Evolutionary conservation across 2,329 filamentous ascomycete genomes (phyloP).

Genomic region (Periconia macrospinosa): DNA sequence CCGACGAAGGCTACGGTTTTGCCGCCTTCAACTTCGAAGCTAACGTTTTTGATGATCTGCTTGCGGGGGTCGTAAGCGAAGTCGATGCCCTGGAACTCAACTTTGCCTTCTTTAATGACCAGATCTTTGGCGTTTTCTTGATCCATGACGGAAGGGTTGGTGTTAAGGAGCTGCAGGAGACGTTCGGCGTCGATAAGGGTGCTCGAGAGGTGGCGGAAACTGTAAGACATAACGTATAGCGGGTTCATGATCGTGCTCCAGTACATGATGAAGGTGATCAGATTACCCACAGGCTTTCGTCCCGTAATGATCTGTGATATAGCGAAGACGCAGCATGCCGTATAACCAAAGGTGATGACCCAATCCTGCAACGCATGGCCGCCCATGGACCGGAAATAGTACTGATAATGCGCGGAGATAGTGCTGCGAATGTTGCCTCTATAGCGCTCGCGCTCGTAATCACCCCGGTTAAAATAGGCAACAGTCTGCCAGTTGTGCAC

Average conservation of each 20-base stretch:
- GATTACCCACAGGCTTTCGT: slow-evolving; percentile 58
- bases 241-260: slow-evolving; percentile 57
- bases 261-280: slow-evolving; percentile 67
- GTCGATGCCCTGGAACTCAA: slow-evolving; percentile 57
- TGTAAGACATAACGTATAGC: slow-evolving; percentile 54
- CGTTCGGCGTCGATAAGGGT: slow-evolving; percentile 68
- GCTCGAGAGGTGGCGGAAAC: slow-evolving; percentile 51
- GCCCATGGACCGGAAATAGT: slow-evolving; percentile 34
- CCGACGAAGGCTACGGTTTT: slow-evolving; percentile 64
- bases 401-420: slow-evolving; percentile 36
- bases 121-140: slow-evolving; percentile 42
- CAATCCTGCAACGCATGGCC: slow-evolving; percentile 48
- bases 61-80: slow-evolving; percentile 61
- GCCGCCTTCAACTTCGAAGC: slow-evolving; percentile 54
- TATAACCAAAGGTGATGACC: slow-evolving; percentile 53
- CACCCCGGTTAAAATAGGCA: slow-evolving; percentile 59
- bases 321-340: slow-evolving; percentile 55
- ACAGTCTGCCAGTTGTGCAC: slow-evolving; percentile 65
- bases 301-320: slow-evolving; percentile 56
- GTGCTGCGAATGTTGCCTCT: slow-evolving; percentile 41
- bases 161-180: slow-evolving; percentile 59
- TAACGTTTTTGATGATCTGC: slow-evolving; percentile 53
- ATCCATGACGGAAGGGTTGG: slow-evolving; percentile 59
- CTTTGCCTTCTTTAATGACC: slow-evolving; percentile 49
- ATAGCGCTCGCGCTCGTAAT: slow-evolving; percentile 58